Percentiles rank a stretch among this genome's conserved stretches.
These are phyloP conservation scores for Mortierella alpina DNA, from an alignment of 192 early-diverging fungal genomes.

Conservation along the genomic window DNA sequence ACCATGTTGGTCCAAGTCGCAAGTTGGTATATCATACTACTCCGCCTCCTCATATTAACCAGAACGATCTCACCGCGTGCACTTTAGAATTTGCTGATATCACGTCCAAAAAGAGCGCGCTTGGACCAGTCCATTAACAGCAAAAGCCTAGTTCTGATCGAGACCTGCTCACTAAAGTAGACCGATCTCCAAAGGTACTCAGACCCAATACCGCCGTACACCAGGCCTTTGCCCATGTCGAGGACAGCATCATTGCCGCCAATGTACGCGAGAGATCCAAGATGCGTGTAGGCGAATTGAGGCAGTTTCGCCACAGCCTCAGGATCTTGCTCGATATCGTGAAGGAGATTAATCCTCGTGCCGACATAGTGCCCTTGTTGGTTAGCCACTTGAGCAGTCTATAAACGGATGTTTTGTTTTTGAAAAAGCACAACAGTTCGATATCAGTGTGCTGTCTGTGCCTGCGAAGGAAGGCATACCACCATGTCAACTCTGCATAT, in stretches of 20 bases:
- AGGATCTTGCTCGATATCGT: conserved; percentile 15
- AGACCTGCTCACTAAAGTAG: conserved; percentile 68
- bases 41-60: no score
- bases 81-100: conserved; percentile 57
- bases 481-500: not conserved
- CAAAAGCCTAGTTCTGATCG: conserved; percentile 49
- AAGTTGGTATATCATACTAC: no score
- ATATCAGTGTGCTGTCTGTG: not conserved
- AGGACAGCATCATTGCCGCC: conserved; percentile 68
- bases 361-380: conserved; percentile 67
- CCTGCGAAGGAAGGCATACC: no score
- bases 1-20: no score
- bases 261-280: conserved; percentile 78
- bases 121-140: conserved; percentile 59
- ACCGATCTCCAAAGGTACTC: conserved; percentile 69
- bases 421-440: no score
- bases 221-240: conserved; percentile 60
- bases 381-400: conserved; percentile 70
- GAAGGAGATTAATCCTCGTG: conserved; percentile 54
- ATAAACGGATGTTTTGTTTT: not conserved
- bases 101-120: conserved; percentile 58
- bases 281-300: conserved; percentile 73
- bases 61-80: no score
- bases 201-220: conserved; percentile 63
- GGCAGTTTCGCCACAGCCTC: conserved; percentile 47